phyloP scores from a whole-genome alignment of 345 rosid species.

The Kandelia obovata region DNA sequence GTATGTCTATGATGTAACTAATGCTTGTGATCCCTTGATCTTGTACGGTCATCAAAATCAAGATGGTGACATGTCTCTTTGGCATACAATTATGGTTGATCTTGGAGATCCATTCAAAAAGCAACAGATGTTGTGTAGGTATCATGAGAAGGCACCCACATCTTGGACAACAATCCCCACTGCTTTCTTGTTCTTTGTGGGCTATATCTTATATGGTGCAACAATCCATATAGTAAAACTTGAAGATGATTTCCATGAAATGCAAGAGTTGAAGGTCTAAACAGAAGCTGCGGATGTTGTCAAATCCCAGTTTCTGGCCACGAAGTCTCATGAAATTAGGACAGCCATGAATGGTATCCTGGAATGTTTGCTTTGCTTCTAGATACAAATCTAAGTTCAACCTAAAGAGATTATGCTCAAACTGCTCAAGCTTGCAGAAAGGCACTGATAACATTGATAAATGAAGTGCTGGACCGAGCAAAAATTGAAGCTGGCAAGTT shows the following conservation, averaged over 20 bases:
- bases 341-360: conserved; percentile 99
- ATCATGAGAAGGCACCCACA: conserved; percentile 76
- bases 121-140: conserved; percentile 93
- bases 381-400: conserved; percentile 82
- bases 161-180: conserved; percentile 73
- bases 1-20: conserved; percentile 84
- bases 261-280: conserved; percentile 73
- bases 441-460: conserved; percentile 86
- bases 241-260: conserved; percentile 79
- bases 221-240: conserved; percentile 79
- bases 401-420: conserved; percentile 90
- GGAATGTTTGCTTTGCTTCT: conserved; percentile 96
- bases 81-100: conserved; percentile 77
- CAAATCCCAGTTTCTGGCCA: conserved; percentile 97
- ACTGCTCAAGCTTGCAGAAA: conserved; percentile 97
- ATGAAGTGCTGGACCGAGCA: conserved; percentile 97
- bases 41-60: conserved; percentile 86
- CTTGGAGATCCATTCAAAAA: conserved; percentile 94
- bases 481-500: conserved; percentile 95
- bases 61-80: conserved; percentile 72
- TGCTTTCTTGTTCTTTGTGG: conserved; percentile 60
- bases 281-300: conserved; percentile 99
- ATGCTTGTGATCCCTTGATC: conserved; percentile 72
- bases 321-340: conserved; percentile 95
- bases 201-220: conserved; percentile 77